A percentile compares a stretch with the other conserved stretches of the same genome.
Evolutionary conservation across 2,329 filamentous ascomycete species (phyloP).

Genomic region (Fusarium euwallaceae): DNA sequence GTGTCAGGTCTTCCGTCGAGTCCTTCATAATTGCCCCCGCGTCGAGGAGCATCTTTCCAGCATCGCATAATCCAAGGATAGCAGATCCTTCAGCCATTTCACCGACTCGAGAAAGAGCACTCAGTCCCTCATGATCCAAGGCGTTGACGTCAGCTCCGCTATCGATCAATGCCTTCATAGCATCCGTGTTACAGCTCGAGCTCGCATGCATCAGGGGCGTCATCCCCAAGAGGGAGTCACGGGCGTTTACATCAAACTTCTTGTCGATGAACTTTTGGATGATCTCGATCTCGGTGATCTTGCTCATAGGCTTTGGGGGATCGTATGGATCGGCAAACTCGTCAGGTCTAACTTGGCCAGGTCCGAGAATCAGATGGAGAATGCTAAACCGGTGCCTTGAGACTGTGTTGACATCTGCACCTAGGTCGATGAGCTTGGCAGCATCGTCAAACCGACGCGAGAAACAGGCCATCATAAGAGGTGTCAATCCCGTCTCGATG

Average conservation of each 20-base stretch:
- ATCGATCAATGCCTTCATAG: slow-evolving; percentile 42
- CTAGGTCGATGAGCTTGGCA: slow-evolving; percentile 43
- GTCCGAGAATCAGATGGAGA: slow-evolving; percentile 45
- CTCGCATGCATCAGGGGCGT: slow-evolving; percentile 47
- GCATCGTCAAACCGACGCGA: slow-evolving; percentile 46
- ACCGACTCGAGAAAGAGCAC: slow-evolving; percentile 42
- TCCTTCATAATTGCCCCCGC: slow-evolving; percentile 40
- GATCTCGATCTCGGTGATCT: slow-evolving; percentile 42
- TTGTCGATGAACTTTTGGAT: slow-evolving; percentile 43
- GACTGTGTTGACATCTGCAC: slow-evolving; percentile 40
- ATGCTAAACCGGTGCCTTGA: slow-evolving; percentile 46
- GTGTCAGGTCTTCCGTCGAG: slow-evolving; percentile 41
- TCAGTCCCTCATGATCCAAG: slow-evolving; percentile 44
- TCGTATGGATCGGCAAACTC: slow-evolving; percentile 36
- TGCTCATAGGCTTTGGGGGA: slow-evolving; percentile 15
- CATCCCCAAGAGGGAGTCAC: slow-evolving; percentile 45
- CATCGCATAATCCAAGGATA: slow-evolving; percentile 38
- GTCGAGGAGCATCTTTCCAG: slow-evolving; percentile 44
- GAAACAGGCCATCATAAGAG: slow-evolving; percentile 47
- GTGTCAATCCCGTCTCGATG: slow-evolving; percentile 45
- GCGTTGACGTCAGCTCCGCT: slow-evolving; percentile 45
- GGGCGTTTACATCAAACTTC: slow-evolving; percentile 45
- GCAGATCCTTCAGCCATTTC: slow-evolving; percentile 43
- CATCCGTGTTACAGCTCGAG: slow-evolving; percentile 43
- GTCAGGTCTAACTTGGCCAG: slow-evolving; percentile 37